Evolutionary conservation across 805 yeast species (phyloP).

Genomic region (Metschnikowia rubicola): DNA sequence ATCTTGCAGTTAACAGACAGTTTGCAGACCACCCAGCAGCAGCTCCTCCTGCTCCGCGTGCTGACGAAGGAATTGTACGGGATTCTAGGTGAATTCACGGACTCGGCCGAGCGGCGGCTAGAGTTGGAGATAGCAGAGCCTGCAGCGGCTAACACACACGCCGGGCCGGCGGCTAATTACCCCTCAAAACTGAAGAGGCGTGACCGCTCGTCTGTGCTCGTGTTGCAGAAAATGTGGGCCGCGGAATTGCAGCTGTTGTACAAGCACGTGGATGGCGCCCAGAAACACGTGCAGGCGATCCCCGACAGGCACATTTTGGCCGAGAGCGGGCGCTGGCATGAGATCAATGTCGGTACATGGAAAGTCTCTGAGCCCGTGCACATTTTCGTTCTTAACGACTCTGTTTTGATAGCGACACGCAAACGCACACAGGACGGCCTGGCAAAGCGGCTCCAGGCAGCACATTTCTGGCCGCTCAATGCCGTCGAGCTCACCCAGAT

Average conservation of each 20-base stretch:
- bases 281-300: slow-evolving; percentile 65
- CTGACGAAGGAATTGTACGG: slow-evolving; percentile 58
- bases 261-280: slow-evolving; percentile 88
- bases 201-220: slow-evolving; percentile 67
- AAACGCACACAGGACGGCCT: slow-evolving; percentile 31
- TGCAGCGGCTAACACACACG: background rate
- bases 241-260: slow-evolving; percentile 64
- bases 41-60: slow-evolving; percentile 57
- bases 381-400: slow-evolving; percentile 73
- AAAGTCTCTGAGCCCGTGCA: slow-evolving; percentile 75
- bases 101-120: slow-evolving; percentile 56
- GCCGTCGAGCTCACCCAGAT: slow-evolving; percentile 51
- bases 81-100: slow-evolving; percentile 55
- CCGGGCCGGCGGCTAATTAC: slow-evolving; percentile 9
- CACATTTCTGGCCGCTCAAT: slow-evolving; percentile 73
- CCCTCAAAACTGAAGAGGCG: slow-evolving; percentile 23
- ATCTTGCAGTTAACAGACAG: slow-evolving; percentile 59
- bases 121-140: slow-evolving; percentile 39
- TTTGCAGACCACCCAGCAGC: slow-evolving; percentile 59
- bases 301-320: slow-evolving; percentile 79
- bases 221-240: slow-evolving; percentile 81
- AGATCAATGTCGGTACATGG: slow-evolving; percentile 80
- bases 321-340: slow-evolving; percentile 84
- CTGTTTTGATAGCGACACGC: slow-evolving; percentile 68
- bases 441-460: slow-evolving; percentile 53